A percentile compares a stretch with the other conserved stretches of the same genome.
These are phyloP conservation scores for Aphanomyces stellatus DNA, from an alignment of 352 stramenopile species.

Conservation along the genomic window DNA sequence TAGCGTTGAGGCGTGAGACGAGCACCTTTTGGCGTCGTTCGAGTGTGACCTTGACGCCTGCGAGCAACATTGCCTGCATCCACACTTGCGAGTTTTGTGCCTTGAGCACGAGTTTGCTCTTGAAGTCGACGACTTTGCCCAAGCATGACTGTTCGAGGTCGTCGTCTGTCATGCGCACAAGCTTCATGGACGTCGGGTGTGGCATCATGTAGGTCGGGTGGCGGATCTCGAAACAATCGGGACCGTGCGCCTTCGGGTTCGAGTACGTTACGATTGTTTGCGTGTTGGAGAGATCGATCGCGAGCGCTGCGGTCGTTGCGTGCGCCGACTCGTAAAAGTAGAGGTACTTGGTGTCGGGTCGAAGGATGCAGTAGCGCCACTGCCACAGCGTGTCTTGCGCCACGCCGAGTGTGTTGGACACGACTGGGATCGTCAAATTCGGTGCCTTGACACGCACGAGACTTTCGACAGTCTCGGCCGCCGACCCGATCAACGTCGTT, in stretches of 20 bases:
- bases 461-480: background rate
- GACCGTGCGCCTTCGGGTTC: slow-evolving; percentile 30
- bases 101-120: slow-evolving; percentile 45
- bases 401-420: background rate
- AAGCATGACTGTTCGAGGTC: background rate
- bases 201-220: slow-evolving; percentile 35
- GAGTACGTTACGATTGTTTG: slow-evolving; percentile 38
- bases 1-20: slow-evolving; percentile 45
- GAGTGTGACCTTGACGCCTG: slow-evolving; percentile 43
- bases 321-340: slow-evolving; percentile 57
- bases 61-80: slow-evolving; percentile 40
- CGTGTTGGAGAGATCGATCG: slow-evolving; percentile 47
- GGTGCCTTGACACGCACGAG: background rate
- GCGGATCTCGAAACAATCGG: slow-evolving; percentile 50
- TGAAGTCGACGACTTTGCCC: slow-evolving; percentile 26
- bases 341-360: slow-evolving; percentile 35
- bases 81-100: slow-evolving; percentile 38
- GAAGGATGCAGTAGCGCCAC: slow-evolving; percentile 64
- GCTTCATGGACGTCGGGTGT: slow-evolving; percentile 20
- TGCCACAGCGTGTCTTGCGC: slow-evolving; percentile 34
- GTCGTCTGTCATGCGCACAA: background rate
- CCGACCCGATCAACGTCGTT: slow-evolving; percentile 30
- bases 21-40: slow-evolving; percentile 42
- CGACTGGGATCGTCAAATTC: background rate
- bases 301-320: slow-evolving; percentile 29